A percentile compares a stretch with the other conserved stretches of the same genome.
Conservation (phyloP, 306 rosid genomes). For the Urtica urens region DNA sequence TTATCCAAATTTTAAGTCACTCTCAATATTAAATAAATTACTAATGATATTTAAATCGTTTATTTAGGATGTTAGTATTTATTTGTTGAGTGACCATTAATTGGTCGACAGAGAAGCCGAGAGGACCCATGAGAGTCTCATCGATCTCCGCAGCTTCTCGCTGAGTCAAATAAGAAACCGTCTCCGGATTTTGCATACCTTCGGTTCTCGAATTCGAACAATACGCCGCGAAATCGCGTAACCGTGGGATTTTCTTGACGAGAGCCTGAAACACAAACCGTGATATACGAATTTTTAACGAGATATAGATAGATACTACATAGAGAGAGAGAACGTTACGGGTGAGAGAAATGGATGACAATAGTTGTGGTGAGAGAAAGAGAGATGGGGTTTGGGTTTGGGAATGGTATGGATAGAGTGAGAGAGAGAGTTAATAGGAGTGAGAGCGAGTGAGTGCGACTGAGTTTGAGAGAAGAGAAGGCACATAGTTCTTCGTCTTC, state of each 20-base stretch:
- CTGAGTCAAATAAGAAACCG: slow-evolving; percentile 62
- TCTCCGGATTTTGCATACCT: slow-evolving; percentile 34
- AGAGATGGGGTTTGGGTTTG: background rate
- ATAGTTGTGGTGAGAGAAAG: too few relatives aligned
- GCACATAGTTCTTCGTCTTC: slow-evolving; percentile 17
- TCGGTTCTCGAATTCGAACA: slow-evolving; percentile 18
- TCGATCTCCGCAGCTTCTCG: slow-evolving; percentile 84
- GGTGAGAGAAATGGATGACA: too few relatives aligned
- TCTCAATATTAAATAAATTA: too few relatives aligned
- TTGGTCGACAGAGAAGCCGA: slow-evolving; percentile 85
- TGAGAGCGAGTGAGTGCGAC: background rate
- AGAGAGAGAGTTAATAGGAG: slow-evolving; percentile 21
- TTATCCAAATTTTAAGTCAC: too few relatives aligned
- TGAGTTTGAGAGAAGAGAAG: slow-evolving; percentile 21
- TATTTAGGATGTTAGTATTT: too few relatives aligned
- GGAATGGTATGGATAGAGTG: slow-evolving; percentile 21
- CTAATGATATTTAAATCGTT: too few relatives aligned
- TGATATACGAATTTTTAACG: too few relatives aligned
- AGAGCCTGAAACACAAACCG: slow-evolving; percentile 19
- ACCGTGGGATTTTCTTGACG: slow-evolving; percentile 25
- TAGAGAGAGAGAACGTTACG: background rate
- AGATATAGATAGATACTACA: background rate
- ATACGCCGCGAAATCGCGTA: slow-evolving; percentile 32
- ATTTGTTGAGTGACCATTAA: slow-evolving; percentile 71
- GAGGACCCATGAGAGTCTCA: slow-evolving; percentile 87